phyloP scores from a whole-genome alignment of 768 basidiomycete genomes.

The Porpolomopsis calyptriformis region DNA sequence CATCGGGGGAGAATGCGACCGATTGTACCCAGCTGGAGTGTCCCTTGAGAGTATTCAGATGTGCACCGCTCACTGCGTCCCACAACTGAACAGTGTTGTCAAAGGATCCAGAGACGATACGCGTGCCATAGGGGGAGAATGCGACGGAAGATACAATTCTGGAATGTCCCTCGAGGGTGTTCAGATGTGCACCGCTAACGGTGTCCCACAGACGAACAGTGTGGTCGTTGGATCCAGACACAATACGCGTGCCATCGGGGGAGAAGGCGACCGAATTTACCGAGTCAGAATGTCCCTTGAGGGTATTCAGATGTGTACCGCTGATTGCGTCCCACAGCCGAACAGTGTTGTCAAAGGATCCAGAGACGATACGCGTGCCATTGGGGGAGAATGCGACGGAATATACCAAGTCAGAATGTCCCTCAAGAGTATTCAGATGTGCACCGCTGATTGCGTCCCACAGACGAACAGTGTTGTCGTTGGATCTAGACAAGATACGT shows the following conservation, averaged over 20 bases:
- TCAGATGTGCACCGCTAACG: neutral
- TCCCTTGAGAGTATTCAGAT: neutral
- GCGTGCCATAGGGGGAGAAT: neutral
- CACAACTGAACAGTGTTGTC: neutral
- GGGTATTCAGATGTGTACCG: neutral
- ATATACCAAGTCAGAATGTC: neutral
- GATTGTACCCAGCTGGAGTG: neutral
- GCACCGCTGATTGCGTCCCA: neutral
- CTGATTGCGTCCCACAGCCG: neutral
- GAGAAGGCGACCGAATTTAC: neutral
- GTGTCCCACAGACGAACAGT: neutral
- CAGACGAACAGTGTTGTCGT: neutral
- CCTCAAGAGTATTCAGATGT: neutral
- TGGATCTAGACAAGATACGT: neutral
- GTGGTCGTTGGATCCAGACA: neutral
- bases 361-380: neutral
- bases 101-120: neutral
- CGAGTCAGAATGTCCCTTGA: neutral
- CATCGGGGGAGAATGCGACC: neutral
- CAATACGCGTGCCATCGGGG: neutral
- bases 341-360: neutral
- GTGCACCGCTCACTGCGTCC: neutral
- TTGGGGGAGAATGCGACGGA: neutral
- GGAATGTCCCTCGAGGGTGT: neutral
- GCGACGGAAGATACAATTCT: neutral